Conservation (phyloP, 352 stramenopile genomes). For the Phytophthora syringae region DNA sequence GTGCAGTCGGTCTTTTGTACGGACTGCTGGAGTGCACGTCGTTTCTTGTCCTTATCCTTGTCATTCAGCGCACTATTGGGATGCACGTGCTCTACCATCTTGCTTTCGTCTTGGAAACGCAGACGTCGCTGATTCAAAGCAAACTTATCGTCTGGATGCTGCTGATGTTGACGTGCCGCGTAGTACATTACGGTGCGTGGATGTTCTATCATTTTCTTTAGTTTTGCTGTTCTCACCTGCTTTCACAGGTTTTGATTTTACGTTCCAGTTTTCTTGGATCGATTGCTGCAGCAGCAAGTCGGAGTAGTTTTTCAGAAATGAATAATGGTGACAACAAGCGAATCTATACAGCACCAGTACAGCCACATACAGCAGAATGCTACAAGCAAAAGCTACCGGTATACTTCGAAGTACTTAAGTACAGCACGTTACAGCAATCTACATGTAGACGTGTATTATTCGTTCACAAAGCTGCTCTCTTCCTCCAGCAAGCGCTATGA, state of each 20-base stretch:
- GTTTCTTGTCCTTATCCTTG: slow-evolving; percentile 10
- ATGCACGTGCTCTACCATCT: slow-evolving; percentile 30
- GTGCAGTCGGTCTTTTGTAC: slow-evolving; percentile 32
- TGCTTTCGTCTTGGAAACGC: slow-evolving; percentile 25
- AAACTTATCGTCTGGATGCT: slow-evolving; percentile 30
- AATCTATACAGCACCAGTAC: too few species aligned
- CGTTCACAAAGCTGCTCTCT: slow-evolving; percentile 11
- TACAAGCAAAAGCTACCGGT: too few species aligned
- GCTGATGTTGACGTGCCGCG: slow-evolving; percentile 8
- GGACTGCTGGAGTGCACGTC: slow-evolving; percentile 15
- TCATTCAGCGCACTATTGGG: slow-evolving; percentile 10
- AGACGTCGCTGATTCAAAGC: slow-evolving; percentile 23
- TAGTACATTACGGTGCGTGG: slow-evolving; percentile 20
- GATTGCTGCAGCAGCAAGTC: too few species aligned
- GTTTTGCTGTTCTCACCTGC: too few species aligned
- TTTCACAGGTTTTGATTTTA: too few species aligned
- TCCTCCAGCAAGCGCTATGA: slow-evolving; percentile 10
- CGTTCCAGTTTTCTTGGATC: too few species aligned
- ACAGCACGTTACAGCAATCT: too few species aligned
- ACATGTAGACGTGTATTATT: slow-evolving; percentile 19
- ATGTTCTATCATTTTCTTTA: too few species aligned
- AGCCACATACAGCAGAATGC: too few species aligned
- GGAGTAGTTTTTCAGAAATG: too few species aligned
- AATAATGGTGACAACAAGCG: too few species aligned
- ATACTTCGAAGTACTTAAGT: too few species aligned